Evolutionary conservation across 2,329 filamentous ascomycete genomes (phyloP).

Genomic region (Fusarium sororula): DNA sequence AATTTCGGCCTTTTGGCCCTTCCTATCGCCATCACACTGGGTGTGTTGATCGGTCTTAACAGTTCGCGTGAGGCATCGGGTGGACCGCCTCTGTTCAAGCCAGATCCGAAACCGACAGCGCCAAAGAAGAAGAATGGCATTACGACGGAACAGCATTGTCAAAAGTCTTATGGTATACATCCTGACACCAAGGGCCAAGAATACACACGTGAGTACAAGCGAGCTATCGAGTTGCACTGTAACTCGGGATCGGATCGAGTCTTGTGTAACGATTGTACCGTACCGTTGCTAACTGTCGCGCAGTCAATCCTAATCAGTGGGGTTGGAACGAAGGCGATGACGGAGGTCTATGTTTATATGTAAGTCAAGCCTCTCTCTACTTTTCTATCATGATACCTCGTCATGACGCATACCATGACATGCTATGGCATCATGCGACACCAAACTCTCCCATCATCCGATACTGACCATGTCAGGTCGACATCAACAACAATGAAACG

Average conservation of each 20-base stretch:
- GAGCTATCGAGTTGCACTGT: not conserved
- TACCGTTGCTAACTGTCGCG: conserved; percentile 37
- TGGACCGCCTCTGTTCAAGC: conserved; percentile 55
- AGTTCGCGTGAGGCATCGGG: conserved; percentile 54
- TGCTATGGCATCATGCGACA: not conserved
- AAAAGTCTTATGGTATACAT: conserved; percentile 52
- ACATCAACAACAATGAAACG: conserved; percentile 59
- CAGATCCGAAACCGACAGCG: conserved; percentile 27
- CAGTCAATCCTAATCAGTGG: conserved; percentile 68
- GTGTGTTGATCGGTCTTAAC: conserved; percentile 60
- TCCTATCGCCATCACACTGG: conserved; percentile 59
- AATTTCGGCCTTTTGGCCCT: conserved; percentile 60
- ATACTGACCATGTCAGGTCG: conserved; percentile 50
- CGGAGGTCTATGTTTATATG: conserved; percentile 62
- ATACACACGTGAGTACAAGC: conserved; percentile 55
- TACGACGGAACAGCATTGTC: conserved; percentile 33
- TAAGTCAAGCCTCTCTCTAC: conserved; percentile 46
- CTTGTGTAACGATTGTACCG: not conserved
- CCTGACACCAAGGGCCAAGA: conserved; percentile 54
- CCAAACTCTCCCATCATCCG: not conserved
- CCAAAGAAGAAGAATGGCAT: conserved; percentile 36
- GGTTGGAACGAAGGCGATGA: conserved; percentile 51
- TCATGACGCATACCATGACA: not conserved
- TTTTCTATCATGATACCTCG: not conserved
- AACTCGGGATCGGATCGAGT: not conserved